Base-by-base conservation (phyloP, 2,329 filamentous ascomycete species). In the Pseudophaeomoniella oleicola region DNA sequence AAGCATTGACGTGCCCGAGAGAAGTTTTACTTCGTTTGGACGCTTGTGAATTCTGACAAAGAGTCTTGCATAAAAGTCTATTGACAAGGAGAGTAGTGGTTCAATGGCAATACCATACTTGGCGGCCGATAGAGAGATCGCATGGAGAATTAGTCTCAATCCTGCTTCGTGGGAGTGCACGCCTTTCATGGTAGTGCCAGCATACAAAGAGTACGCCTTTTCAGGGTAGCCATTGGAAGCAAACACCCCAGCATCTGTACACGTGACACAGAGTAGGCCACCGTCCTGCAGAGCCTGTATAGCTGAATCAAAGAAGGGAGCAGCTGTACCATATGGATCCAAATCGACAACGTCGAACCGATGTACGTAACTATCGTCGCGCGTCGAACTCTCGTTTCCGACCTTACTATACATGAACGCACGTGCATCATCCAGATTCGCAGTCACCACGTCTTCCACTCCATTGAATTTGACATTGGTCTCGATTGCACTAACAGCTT, bases 331-430 rank as follows among this genome's bases (percentile, higher is more conserved):
- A 50, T 98, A 98, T 0, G 90, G 90, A 54, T 98, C 90, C 18
- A 98, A 71, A 54, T 98, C 90, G 44, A 98, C 90, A 15, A 94
- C 87, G 56, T 96, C 84, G 55, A 93, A 98, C 49, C 71, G 76
- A 51, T 75, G 46, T 19, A 56, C 42, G 39, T 54, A 47, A 47
- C 39, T 60, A 51, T 41, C 64, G 6, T 29, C 31, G 16, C 31
- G 36, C 56, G 32, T 57, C 46, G 37, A 60, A 52, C 32, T 47
- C 50, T 46, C 51, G 36, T 53, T 54, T 53, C 75, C 71, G 32
- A 81, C 66, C 37, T 74, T 63, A 42, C 71, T 70, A 56, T 96
- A 94, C 88, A 98, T 96, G 58, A 93, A 84, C 3, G 75, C 77
- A 33, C 90, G 73, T 1, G 90, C 90, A 59, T 96, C 88, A 32